Percentiles rank a stretch among this genome's conserved stretches.
Conservation (phyloP, 2,329 filamentous ascomycete genomes). For the Aphanoascus verrucosus region DNA sequence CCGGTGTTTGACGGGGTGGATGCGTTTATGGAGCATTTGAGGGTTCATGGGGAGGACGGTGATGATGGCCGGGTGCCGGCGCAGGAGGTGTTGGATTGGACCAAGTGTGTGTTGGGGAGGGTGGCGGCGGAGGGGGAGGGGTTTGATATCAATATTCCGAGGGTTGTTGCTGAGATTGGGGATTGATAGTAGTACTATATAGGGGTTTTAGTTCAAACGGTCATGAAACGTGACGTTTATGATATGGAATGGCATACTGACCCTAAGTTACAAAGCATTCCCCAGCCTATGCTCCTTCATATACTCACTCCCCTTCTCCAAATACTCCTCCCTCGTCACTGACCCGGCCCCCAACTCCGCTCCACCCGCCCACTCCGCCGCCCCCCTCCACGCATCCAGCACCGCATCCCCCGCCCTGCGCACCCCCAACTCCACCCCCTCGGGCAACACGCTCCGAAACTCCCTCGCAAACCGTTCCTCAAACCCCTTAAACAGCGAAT, state of each 20-base stretch:
- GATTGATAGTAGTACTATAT: too few relatives aligned
- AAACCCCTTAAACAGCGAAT: constrained; percentile 75
- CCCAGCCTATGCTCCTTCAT: constrained; percentile 53
- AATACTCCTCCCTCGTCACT: constrained; percentile 70
- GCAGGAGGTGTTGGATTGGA: constrained; percentile 31
- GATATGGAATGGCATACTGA: too few relatives aligned
- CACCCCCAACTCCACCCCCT: constrained; percentile 55
- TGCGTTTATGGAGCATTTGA: constrained; percentile 37
- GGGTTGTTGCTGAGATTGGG: constrained; percentile 17
- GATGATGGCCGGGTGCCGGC: constrained; percentile 21
- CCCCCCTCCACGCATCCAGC: constrained; percentile 87
- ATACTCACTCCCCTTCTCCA: constrained; percentile 88
- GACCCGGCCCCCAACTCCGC: constrained; percentile 52
- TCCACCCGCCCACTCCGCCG: constrained; percentile 64
- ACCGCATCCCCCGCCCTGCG: constrained; percentile 65
- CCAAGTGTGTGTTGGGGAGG: constrained; percentile 36
- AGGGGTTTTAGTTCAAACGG: too few relatives aligned
- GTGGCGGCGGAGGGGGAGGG: constrained; percentile 32
- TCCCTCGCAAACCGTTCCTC: constrained; percentile 69
- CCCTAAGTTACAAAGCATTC: too few relatives aligned
- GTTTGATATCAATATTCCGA: constrained; percentile 41
- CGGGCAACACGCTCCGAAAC: constrained; percentile 60
- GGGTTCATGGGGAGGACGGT: constrained; percentile 27
- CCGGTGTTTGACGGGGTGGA: constrained; percentile 33
- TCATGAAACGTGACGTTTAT: too few relatives aligned